Evolutionary conservation across 2,329 filamentous ascomycete species (phyloP).

Genomic region (Raffaelea deltoideospora): DNA sequence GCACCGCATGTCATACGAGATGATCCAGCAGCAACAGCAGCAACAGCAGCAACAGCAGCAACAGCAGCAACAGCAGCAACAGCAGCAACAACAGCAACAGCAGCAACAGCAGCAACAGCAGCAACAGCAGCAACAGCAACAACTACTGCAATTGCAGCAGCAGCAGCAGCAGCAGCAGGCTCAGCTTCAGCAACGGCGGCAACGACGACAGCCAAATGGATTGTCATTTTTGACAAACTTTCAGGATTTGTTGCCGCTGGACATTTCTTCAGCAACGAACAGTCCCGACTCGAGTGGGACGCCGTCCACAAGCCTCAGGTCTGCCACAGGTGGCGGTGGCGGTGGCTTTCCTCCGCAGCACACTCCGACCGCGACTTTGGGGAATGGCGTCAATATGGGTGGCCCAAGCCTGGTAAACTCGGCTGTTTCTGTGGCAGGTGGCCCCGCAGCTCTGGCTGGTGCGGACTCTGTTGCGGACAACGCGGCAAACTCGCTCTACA

Average conservation of each 20-base stretch:
- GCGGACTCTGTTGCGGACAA: neutral
- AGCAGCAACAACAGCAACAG: conserved; percentile 8
- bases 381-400: neutral
- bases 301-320: conserved; percentile 16
- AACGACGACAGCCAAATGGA: no score
- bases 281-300: conserved; percentile 21
- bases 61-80: neutral
- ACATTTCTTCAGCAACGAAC: conserved; percentile 25
- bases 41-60: conserved; percentile 1
- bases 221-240: conserved; percentile 23
- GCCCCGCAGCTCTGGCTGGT: neutral
- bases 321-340: no score
- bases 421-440: neutral
- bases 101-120: conserved; percentile 1
- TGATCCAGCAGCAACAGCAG: conserved; percentile 9
- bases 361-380: conserved; percentile 4
- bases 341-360: conserved; percentile 12
- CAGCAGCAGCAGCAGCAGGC: conserved; percentile 3
- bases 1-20: conserved; percentile 13
- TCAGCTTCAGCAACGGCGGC: no score
- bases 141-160: neutral
- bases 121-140: conserved; percentile 1
- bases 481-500: conserved; percentile 38
- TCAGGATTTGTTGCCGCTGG: conserved; percentile 29
- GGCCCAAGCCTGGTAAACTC: neutral